These are phyloP conservation scores for Metarhizium humberi DNA, from an alignment of 2,329 filamentous ascomycete genomes.

Conservation along the genomic window DNA sequence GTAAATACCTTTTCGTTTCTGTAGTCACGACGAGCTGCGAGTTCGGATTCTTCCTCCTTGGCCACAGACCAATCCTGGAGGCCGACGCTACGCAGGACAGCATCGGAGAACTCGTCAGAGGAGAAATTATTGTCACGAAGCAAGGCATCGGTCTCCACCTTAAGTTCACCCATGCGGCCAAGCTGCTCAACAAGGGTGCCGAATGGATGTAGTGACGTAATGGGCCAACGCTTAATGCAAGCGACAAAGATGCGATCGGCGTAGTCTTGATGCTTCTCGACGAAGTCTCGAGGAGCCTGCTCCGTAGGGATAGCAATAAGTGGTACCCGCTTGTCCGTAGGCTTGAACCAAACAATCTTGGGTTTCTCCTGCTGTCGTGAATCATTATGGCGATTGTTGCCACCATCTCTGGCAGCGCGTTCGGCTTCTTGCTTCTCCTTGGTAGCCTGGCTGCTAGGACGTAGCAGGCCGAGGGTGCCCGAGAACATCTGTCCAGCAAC, in stretches of 20 bases:
- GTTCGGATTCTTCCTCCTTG: constrained; percentile 67
- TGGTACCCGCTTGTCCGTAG: constrained; percentile 96
- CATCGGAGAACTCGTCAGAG: constrained; percentile 94
- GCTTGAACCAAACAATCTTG: constrained; percentile 99
- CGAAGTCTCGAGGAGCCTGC: constrained; percentile 93
- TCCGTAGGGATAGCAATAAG: constrained; percentile 97
- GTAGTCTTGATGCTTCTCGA: constrained; percentile 97
- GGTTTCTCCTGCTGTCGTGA: constrained; percentile 84
- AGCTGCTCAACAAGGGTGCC: constrained; percentile 95
- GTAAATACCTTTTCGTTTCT: constrained; percentile 83
- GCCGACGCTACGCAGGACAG: constrained; percentile 85
- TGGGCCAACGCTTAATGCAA: constrained; percentile 98
- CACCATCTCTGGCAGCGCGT: constrained; percentile 80
- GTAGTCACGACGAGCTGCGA: constrained; percentile 79
- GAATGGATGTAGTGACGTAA: constrained; percentile 97
- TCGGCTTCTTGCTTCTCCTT: constrained; percentile 99
- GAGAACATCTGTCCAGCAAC: constrained; percentile 99
- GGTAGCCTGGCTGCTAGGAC: constrained; percentile 94
- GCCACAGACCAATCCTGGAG: constrained; percentile 84
- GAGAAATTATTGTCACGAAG: constrained; percentile 98
- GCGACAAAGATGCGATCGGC: constrained; percentile 97
- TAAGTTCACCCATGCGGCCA: constrained; percentile 92
- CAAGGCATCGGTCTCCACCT: constrained; percentile 94
- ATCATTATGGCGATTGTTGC: constrained; percentile 60
- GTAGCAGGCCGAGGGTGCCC: constrained; percentile 83